Conservation (phyloP, 225 moss, liverwort and hornwort genomes). For the Marchantia polymorpha region DNA sequence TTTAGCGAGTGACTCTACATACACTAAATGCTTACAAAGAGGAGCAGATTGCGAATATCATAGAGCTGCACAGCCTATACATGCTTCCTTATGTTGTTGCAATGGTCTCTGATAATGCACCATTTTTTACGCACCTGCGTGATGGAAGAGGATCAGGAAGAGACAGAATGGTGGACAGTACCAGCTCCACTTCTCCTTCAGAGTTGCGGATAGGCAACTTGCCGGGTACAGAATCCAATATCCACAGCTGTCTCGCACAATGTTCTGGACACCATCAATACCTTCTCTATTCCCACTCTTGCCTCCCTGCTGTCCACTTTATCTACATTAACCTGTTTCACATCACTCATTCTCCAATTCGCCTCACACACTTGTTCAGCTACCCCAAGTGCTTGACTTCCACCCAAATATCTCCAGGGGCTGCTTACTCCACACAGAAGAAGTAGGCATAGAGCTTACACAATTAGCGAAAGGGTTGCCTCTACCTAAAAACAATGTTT, state of each 20-base stretch:
- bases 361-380: constrained; percentile 6
- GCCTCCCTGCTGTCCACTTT: constrained; percentile 39
- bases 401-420: neutral
- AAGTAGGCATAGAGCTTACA: constrained; percentile 6
- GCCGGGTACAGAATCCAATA: constrained; percentile 88
- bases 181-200: constrained; percentile 73
- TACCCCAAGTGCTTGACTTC: constrained; percentile 2
- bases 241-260: constrained; percentile 87
- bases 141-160: constrained; percentile 83
- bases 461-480: neutral
- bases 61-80: neutral
- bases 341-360: constrained; percentile 25
- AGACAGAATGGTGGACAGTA: constrained; percentile 59
- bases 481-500: neutral
- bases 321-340: constrained; percentile 35
- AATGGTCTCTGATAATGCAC: neutral
- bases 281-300: constrained; percentile 31
- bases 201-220: constrained; percentile 58
- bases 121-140: constrained; percentile 52
- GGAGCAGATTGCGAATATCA: neutral
- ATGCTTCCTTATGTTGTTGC: neutral
- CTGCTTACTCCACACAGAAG: constrained; percentile 20
- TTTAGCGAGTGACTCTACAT: neutral
- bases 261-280: constrained; percentile 54
- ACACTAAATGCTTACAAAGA: neutral